Percentiles rank a stretch among this genome's conserved stretches.
These are phyloP conservation scores for Karstenula rhodostoma DNA, from an alignment of 2,329 filamentous ascomycete species.

Conservation along the genomic window DNA sequence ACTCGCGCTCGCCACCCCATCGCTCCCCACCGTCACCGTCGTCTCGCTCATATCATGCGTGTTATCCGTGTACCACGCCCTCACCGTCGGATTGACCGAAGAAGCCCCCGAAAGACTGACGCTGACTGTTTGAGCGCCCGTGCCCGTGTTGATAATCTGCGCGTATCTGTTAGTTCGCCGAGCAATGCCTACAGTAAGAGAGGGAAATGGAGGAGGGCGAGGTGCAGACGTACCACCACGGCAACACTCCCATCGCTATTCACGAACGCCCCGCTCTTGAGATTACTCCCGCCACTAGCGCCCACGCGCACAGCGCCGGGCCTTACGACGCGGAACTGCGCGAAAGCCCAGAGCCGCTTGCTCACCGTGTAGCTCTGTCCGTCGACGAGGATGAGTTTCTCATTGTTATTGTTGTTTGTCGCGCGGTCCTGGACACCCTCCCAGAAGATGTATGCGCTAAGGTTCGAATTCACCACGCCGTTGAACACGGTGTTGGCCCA, in stretches of 20 bases:
- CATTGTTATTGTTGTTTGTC: conserved; percentile 46
- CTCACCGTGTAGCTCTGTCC: conserved; percentile 44
- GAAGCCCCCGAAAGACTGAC: conserved; percentile 19
- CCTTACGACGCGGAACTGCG: conserved; percentile 51
- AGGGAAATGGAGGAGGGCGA: too few species aligned
- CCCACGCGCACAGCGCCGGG: conserved; percentile 50
- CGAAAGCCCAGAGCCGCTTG: conserved; percentile 54
- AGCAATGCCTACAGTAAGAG: too few species aligned
- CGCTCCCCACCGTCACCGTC: conserved; percentile 27
- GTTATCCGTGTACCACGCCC: conserved; percentile 40
- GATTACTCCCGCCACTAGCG: conserved; percentile 36
- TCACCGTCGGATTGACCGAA: conserved; percentile 19
- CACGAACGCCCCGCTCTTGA: conserved; percentile 44
- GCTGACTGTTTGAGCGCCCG: conserved; percentile 28
- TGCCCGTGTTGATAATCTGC: conserved; percentile 34
- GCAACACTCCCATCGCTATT: conserved; percentile 45
- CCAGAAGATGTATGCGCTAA: conserved; percentile 65
- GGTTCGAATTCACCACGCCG: conserved; percentile 58
- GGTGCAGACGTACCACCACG: conserved; percentile 23
- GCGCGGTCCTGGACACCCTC: conserved; percentile 55
- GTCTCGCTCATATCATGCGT: conserved; percentile 30
- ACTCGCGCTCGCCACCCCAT: conserved; percentile 34
- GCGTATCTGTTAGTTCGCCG: background rate
- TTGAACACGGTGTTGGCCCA: conserved; percentile 65
- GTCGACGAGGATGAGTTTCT: conserved; percentile 48